Evolutionary conservation across 1,284 basidiomycete genomes (phyloP).

Genomic region (Phaffia rhodozyma): DNA sequence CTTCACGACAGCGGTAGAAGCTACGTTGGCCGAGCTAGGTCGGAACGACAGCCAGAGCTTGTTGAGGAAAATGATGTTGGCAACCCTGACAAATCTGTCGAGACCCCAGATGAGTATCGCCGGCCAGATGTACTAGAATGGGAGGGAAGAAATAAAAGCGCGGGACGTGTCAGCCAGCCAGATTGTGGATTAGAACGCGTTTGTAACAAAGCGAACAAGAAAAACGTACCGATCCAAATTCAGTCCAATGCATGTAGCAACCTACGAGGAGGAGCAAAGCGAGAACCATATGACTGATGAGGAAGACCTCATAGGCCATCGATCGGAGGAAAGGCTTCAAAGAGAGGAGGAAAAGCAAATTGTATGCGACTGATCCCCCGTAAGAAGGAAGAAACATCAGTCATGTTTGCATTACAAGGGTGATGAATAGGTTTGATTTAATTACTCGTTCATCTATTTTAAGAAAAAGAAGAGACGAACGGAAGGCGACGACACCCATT

Average conservation of each 20-base stretch:
- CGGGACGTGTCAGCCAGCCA: background rate
- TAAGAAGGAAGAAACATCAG: background rate
- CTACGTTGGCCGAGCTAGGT: constrained; percentile 23
- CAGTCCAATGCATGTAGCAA: background rate
- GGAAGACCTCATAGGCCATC: constrained; percentile 41
- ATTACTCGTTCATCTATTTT: too few relatives aligned
- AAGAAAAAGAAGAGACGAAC: too few relatives aligned
- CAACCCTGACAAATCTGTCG: constrained; percentile 46
- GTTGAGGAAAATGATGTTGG: constrained; percentile 46
- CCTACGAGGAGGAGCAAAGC: constrained; percentile 25
- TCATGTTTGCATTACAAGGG: background rate
- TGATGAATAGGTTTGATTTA: too few relatives aligned
- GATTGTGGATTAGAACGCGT: constrained; percentile 8
- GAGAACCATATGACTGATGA: constrained; percentile 40
- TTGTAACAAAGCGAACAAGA: background rate
- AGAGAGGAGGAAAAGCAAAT: constrained; percentile 37
- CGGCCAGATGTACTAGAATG: constrained; percentile 23
- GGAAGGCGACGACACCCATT: too few relatives aligned
- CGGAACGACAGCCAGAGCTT: constrained; percentile 37
- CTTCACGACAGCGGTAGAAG: constrained; percentile 12
- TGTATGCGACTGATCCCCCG: constrained; percentile 28
- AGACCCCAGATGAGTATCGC: constrained; percentile 38
- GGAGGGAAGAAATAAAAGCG: constrained; percentile 28
- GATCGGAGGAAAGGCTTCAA: constrained; percentile 36
- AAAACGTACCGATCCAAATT: background rate